Percentiles rank a stretch among this genome's conserved stretches.
These are phyloP conservation scores for Paramecium tetraurelia DNA, from an alignment of 73 alveolate genomes.

Conservation along the genomic window DNA sequence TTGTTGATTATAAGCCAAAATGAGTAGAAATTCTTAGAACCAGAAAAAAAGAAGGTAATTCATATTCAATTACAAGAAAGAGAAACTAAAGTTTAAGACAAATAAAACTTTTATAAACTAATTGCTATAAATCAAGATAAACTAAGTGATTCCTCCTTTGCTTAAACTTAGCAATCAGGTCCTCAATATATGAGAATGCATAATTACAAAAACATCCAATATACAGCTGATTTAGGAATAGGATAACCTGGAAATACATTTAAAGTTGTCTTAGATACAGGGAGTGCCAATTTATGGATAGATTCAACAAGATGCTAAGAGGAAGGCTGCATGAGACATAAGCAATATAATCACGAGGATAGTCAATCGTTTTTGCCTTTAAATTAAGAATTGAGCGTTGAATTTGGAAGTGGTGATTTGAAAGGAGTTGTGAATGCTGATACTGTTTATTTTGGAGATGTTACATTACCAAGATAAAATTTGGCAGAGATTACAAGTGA, in stretches of 20 bases:
- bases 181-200: conserved; percentile 48
- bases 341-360: neutral
- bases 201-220: conserved; percentile 54
- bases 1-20: neutral
- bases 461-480: conserved; percentile 56
- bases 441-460: conserved; percentile 68
- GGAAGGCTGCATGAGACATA: conserved; percentile 53
- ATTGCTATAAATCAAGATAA: neutral
- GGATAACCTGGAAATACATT: conserved; percentile 72
- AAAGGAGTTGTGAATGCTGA: conserved; percentile 69
- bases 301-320: conserved; percentile 60
- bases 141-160: neutral
- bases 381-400: conserved; percentile 12
- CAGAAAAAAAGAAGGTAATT: neutral
- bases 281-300: conserved; percentile 66
- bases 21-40: neutral
- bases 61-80: conserved; percentile 19
- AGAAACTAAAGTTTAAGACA: conserved; percentile 9
- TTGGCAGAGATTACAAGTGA: conserved; percentile 78
- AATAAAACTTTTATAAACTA: neutral
- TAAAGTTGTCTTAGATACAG: conserved; percentile 74
- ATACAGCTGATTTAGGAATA: conserved; percentile 66
- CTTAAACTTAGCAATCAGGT: neutral
- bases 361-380: neutral
- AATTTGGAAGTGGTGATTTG: conserved; percentile 76